Conservation (phyloP, 305 asterid species). For the Solanum hybrid region DNA sequence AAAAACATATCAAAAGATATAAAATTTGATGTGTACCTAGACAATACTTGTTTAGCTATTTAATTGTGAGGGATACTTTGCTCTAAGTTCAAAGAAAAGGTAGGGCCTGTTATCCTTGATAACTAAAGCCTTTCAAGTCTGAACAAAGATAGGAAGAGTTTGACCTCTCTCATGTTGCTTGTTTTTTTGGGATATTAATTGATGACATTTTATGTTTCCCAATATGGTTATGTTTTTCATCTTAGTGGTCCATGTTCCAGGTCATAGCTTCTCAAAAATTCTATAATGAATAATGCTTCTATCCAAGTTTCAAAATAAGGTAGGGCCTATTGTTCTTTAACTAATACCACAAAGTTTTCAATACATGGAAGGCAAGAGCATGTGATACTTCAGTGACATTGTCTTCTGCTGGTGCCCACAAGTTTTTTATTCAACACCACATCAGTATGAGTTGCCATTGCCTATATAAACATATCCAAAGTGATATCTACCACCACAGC, state of each 20-base stretch:
- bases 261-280: background rate
- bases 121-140: background rate
- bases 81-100: background rate
- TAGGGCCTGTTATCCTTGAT: background rate
- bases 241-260: background rate
- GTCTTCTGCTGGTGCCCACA: background rate
- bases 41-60: background rate
- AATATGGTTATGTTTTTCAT: background rate
- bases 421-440: background rate
- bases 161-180: background rate
- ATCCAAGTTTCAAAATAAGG: background rate
- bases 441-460: background rate
- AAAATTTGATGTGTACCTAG: background rate
- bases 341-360: background rate
- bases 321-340: background rate
- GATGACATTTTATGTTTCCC: background rate
- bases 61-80: background rate
- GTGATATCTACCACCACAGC: background rate
- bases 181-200: background rate
- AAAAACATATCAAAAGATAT: background rate
- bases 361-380: conserved; percentile 14
- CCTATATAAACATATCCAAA: background rate
- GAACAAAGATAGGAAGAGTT: background rate
- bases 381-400: conserved; percentile 9
- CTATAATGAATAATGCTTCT: background rate